A percentile compares a stretch with the other conserved stretches of the same genome.
Conservation (phyloP, 495 filamentous ascomycete species). For the Bombardia bombarda region DNA sequence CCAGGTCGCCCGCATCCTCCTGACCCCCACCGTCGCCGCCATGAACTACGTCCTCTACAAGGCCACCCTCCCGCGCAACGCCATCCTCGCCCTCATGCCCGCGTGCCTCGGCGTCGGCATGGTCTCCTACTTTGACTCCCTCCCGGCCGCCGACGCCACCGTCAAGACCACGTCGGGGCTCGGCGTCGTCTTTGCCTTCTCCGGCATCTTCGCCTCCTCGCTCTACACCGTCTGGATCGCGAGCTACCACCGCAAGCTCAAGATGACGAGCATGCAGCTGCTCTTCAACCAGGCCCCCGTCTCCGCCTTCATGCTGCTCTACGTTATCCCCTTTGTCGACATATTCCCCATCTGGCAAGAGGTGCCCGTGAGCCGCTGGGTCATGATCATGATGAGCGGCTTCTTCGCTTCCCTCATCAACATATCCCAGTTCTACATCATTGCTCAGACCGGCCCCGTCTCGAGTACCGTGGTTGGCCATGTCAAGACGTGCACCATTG, state of each 20-base stretch:
- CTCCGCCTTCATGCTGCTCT: conserved; percentile 53
- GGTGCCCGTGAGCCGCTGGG: conserved; percentile 41
- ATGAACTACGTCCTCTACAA: conserved; percentile 61
- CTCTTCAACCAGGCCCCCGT: conserved; percentile 65
- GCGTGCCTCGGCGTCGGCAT: conserved; percentile 61
- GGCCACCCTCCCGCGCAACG: conserved; percentile 46
- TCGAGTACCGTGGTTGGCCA: conserved; percentile 68
- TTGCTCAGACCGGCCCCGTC: conserved; percentile 60
- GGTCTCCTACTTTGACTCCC: conserved; percentile 65
- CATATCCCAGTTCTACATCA: conserved; percentile 68
- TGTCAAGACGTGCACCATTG: conserved; percentile 53
- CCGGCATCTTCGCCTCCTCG: conserved; percentile 55
- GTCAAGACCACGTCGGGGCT: conserved; percentile 42
- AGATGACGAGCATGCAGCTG: conserved; percentile 64
- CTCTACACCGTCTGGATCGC: conserved; percentile 66
- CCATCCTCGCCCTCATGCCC: conserved; percentile 50
- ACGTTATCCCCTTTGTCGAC: conserved; percentile 59
- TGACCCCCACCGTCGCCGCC: conserved; percentile 59
- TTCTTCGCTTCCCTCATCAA: conserved; percentile 61
- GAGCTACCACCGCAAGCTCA: conserved; percentile 56
- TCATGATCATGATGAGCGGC: conserved; percentile 51
- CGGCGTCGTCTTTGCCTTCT: conserved; percentile 57
- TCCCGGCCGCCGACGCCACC: conserved; percentile 37
- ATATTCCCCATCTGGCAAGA: conserved; percentile 47
- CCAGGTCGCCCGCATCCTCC: conserved; percentile 62